Percentiles rank a stretch among this genome's conserved stretches.
Conservation (phyloP, 257 asterid genomes). For the Verbascum thapsus region DNA sequence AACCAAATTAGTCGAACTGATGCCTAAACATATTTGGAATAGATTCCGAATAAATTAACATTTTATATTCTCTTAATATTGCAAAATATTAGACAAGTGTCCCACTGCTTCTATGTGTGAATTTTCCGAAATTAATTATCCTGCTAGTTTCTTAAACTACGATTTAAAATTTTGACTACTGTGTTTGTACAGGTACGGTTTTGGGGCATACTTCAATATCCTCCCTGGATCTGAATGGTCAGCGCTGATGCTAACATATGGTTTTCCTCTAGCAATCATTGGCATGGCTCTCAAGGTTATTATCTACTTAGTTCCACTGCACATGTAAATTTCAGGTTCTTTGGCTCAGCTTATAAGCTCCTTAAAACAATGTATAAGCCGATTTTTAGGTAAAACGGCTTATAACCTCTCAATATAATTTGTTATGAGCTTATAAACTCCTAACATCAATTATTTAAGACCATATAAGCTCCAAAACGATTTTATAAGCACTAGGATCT, state of each 20-base stretch:
- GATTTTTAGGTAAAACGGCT: too few relatives aligned
- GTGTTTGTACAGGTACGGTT: slow-evolving; percentile 70
- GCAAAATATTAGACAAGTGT: slow-evolving; percentile 2
- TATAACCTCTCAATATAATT: too few relatives aligned
- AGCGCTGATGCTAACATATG: slow-evolving; percentile 92
- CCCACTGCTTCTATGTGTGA: slow-evolving; percentile 5
- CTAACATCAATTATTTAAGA: too few relatives aligned
- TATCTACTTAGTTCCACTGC: slow-evolving; percentile 2
- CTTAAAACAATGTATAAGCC: too few relatives aligned
- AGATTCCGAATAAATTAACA: too few relatives aligned
- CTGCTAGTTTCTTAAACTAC: neutral
- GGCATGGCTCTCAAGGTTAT: slow-evolving; percentile 99
- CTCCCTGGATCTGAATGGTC: slow-evolving; percentile 99
- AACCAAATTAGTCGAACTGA: too few relatives aligned
- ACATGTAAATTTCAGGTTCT: neutral
- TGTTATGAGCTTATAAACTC: too few relatives aligned
- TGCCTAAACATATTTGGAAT: too few relatives aligned
- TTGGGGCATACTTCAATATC: slow-evolving; percentile 93
- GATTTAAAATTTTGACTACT: slow-evolving; percentile 19
- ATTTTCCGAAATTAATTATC: neutral
- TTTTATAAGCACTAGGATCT: too few relatives aligned
- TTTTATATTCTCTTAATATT: too few relatives aligned
- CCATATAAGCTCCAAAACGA: too few relatives aligned
- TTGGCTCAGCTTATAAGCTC: too few relatives aligned
- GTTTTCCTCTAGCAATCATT: slow-evolving; percentile 93